phyloP scores from a whole-genome alignment of 208 protist species.

The Crithidia mellificae region DNA sequence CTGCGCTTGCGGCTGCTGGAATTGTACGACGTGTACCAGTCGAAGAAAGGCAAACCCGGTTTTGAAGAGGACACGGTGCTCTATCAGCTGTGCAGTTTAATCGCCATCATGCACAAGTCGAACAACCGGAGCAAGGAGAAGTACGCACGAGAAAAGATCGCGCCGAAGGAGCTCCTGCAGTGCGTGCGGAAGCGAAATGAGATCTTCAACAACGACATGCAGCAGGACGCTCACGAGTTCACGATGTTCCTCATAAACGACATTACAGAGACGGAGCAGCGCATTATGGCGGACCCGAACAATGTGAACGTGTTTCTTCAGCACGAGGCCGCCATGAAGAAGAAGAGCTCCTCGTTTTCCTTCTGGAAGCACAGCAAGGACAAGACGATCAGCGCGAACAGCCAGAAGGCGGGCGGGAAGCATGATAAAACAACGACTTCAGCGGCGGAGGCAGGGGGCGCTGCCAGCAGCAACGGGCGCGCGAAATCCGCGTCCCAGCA shows the following conservation, averaged over 20 bases:
- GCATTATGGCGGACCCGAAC: conserved; percentile 67
- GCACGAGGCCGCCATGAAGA: conserved; percentile 43
- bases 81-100: conserved; percentile 60
- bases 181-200: conserved; percentile 56
- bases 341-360: conserved; percentile 40
- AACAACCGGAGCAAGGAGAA: conserved; percentile 69
- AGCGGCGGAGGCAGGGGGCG: neutral
- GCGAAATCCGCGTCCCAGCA: neutral
- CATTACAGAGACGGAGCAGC: conserved; percentile 77
- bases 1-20: conserved; percentile 78
- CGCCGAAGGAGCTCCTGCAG: conserved; percentile 50
- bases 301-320: conserved; percentile 57
- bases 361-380: conserved; percentile 46
- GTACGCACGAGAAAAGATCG: conserved; percentile 35
- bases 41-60: conserved; percentile 51
- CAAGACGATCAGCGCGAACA: conserved; percentile 25
- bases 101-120: conserved; percentile 84
- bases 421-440: conserved; percentile 13
- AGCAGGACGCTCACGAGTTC: conserved; percentile 93
- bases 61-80: conserved; percentile 75
- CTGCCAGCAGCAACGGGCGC: neutral
- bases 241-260: conserved; percentile 86
- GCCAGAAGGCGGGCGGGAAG: conserved; percentile 16
- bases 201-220: conserved; percentile 74
- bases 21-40: conserved; percentile 64